phyloP scores from a whole-genome alignment of 1,284 basidiomycete species.

The Mycena sp. region DNA sequence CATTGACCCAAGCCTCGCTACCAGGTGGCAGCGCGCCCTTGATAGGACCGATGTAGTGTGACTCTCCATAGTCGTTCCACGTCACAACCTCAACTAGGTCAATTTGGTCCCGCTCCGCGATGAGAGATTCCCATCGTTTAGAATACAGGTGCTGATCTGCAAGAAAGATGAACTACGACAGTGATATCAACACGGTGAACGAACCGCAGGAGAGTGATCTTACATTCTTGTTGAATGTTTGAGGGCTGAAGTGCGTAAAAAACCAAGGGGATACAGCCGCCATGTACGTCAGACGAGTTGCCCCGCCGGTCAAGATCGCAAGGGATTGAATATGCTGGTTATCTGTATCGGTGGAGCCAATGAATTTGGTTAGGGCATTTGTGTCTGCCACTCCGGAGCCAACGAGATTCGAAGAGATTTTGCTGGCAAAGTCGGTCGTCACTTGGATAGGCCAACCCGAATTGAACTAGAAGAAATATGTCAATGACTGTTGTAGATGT shows the following conservation, averaged over 20 bases:
- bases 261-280: slow-evolving; percentile 77
- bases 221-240: slow-evolving; percentile 86
- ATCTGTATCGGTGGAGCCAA: slow-evolving; percentile 61
- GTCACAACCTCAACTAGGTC: slow-evolving; percentile 69
- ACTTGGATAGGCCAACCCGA: slow-evolving; percentile 70
- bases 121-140: slow-evolving; percentile 78
- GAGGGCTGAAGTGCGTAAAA: slow-evolving; percentile 77
- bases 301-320: slow-evolving; percentile 42
- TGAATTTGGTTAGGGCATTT: slow-evolving; percentile 49
- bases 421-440: slow-evolving; percentile 53
- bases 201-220: slow-evolving; percentile 31
- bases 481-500: slow-evolving; percentile 10
- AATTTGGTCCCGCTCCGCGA: slow-evolving; percentile 66
- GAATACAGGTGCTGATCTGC: slow-evolving; percentile 79
- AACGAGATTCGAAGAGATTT: slow-evolving; percentile 35
- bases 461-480: slow-evolving; percentile 57
- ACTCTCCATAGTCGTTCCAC: slow-evolving; percentile 71
- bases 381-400: slow-evolving; percentile 57
- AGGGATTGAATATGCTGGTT: slow-evolving; percentile 53
- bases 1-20: slow-evolving; percentile 71
- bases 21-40: slow-evolving; percentile 68
- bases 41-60: slow-evolving; percentile 73
- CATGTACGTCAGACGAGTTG: slow-evolving; percentile 57
- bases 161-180: slow-evolving; percentile 64
- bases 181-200: slow-evolving; percentile 57